Evolutionary conservation across 306 rosid genomes (phyloP), one percentile per base, ranked within the genome.

Genomic region (Heteromeles arbutifolia): DNA sequence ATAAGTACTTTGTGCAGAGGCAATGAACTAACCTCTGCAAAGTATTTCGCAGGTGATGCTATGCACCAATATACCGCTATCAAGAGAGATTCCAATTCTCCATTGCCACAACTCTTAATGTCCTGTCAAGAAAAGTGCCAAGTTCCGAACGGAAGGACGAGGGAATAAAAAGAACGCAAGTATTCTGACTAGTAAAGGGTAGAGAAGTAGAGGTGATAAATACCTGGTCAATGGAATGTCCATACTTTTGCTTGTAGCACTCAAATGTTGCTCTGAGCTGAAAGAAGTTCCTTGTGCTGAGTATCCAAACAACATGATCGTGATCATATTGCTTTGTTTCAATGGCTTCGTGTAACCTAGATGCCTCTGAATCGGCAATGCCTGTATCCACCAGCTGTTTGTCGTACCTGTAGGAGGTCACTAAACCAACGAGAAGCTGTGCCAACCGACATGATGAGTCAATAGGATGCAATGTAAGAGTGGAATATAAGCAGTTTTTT

Each of bases 231-330:
- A 96, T 79, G 39, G 87, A 65, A 65, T 68, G 84, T 79, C 85
- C 93, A 67, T 78, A 88, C 83, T 82, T 88, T 56, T 79, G 73
- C 78, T 80, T 85, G 82, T 96, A 96, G 84, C 79, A 84, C 56
- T 86, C 77, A 75, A 90, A 92, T 50, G 99, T 92, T 74, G 84
- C 90, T 70, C 88, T 76, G 77, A 96, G 96, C 91, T 96, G 99
- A 83, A 84, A 88, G 74, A 89, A 18, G 65, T 89, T 96, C 81
- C 99, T 87, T 24, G 97, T 92, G 91, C 96, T 72, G 74, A 96
- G 91, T 74, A 92, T 88, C 87, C 87, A 84, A 54, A 89, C 48
- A 59, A 92, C 63, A n/a, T 84, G 79, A 70, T 88, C 88, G 74
- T 84, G 81, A 45, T 90, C 95, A 65, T 92, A 74, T 75, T 86